Conservation (phyloP, 2,329 filamentous ascomycete species). For the Arthrobotrys entomopaga region DNA sequence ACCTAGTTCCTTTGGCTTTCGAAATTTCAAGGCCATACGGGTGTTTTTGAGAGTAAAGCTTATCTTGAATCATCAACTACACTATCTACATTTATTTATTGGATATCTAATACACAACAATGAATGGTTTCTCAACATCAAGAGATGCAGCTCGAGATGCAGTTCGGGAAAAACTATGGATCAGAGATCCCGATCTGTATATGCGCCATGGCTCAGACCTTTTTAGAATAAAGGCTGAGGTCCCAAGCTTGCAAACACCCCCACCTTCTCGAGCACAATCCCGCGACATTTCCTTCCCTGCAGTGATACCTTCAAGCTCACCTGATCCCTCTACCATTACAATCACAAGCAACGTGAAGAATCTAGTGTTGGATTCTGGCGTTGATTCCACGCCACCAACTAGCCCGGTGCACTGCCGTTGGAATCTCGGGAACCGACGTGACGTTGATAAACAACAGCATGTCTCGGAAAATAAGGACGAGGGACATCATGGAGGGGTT, state of each 20-base stretch:
- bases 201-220: constrained; percentile 20
- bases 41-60: too few relatives aligned
- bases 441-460: too few relatives aligned
- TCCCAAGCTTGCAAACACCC: constrained; percentile 1
- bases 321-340: not conserved
- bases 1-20: too few relatives aligned
- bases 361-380: constrained; percentile 3
- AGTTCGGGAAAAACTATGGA: not conserved
- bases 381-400: constrained; percentile 32
- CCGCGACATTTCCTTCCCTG: constrained; percentile 16
- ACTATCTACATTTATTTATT: too few relatives aligned
- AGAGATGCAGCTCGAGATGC: too few relatives aligned
- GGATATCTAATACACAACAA: not conserved
- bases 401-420: not conserved
- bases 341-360: constrained; percentile 8
- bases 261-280: constrained; percentile 12
- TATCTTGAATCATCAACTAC: too few relatives aligned
- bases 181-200: not conserved
- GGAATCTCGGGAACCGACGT: too few relatives aligned
- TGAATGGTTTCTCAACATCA: constrained; percentile 2
- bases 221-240: not conserved
- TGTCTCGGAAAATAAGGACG: too few relatives aligned
- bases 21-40: too few relatives aligned
- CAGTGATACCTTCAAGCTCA: not conserved
- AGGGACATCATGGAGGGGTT: too few relatives aligned